Base-by-base conservation (phyloP, 2,329 filamentous ascomycete genomes). In the Zymoseptoria passerinii region DNA sequence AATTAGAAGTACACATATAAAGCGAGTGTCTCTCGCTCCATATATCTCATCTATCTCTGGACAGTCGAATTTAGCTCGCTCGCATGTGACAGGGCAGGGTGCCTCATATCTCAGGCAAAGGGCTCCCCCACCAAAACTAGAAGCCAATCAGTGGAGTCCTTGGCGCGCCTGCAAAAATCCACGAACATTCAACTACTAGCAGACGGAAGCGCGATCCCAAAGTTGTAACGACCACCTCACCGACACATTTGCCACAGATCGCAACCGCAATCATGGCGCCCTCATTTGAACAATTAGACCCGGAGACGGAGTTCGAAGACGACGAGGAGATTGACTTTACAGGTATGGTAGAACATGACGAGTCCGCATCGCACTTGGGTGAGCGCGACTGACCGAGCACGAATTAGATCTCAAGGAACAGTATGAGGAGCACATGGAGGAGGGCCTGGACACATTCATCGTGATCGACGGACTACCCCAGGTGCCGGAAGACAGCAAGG, bases 401-500 rank as follows among this genome's bases (percentile, higher is more conserved):
- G 13, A 13, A 16, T 44, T 44, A 81, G 92, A 99, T 78, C 83
- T 99, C 67, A 84, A 87, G 74, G 92, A 95, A 75, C 90, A 95
- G 76, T 96, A 92, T 74, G 91, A 97, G 77, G 92, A 97, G 63
- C 90, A 92, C 73, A 82, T 97, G 65, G 94, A 99, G 75, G 90
- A 95, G 76, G 94, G 94, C 59, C 88, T 96, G 70, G 94, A 99
- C 74, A 88, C 91, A 64, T 99, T 99, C 72, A 89, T 99, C 65
- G 92, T 97, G 63, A 84, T 97, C 73, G 94, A 99, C 75, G 94
- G 94, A 66, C 84, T 99, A 50, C 94, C 94, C 65, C 80, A 88
- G 64, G 92, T 99, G 65, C 90, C 81, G 59, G 90, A 92, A 74
- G 92, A 94, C 53, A 92, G 89, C 80, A 92, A 91, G 80, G 85